Conservation (phyloP, 257 asterid genomes). For the Plantago elongata region DNA sequence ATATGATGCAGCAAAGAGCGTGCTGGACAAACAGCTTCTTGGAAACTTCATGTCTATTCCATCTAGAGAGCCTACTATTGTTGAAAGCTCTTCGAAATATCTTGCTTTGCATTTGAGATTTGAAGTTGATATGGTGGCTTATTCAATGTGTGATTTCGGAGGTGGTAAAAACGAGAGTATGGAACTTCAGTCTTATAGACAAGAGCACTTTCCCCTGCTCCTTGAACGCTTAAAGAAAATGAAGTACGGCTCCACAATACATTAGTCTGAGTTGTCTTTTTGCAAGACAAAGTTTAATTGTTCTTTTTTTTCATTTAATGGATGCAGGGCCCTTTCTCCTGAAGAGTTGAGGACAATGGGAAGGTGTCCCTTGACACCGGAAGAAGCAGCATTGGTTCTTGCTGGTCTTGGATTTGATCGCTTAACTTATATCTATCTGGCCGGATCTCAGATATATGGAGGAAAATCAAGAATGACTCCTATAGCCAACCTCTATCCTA, state of each 20-base stretch:
- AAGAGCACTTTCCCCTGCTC: conserved; percentile 72
- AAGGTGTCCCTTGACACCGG: conserved; percentile 88
- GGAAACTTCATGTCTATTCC: conserved; percentile 52
- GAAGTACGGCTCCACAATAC: conserved; percentile 27
- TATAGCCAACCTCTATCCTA: conserved; percentile 63
- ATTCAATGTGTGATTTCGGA: conserved; percentile 88
- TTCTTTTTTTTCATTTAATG: conserved; percentile 2
- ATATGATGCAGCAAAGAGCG: conserved; percentile 32
- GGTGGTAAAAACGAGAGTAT: conserved; percentile 68
- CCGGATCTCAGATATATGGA: conserved; percentile 78
- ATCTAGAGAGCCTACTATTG: conserved; percentile 12
- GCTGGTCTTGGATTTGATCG: conserved; percentile 67
- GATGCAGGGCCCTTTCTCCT: conserved; percentile 41
- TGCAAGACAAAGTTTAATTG: not conserved
- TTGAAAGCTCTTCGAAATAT: conserved; percentile 43
- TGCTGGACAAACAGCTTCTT: conserved; percentile 64
- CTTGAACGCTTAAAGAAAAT: conserved; percentile 67
- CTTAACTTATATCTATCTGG: conserved; percentile 71
- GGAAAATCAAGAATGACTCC: conserved; percentile 71
- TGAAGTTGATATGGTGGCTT: conserved; percentile 97
- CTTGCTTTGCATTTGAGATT: conserved; percentile 91
- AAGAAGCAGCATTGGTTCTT: conserved; percentile 89
- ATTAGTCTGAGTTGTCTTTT: not conserved
- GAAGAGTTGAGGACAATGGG: conserved; percentile 62
- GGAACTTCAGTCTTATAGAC: conserved; percentile 73